Evolutionary conservation across 345 rosid genomes (phyloP).

Genomic region (Brassica nigra): DNA sequence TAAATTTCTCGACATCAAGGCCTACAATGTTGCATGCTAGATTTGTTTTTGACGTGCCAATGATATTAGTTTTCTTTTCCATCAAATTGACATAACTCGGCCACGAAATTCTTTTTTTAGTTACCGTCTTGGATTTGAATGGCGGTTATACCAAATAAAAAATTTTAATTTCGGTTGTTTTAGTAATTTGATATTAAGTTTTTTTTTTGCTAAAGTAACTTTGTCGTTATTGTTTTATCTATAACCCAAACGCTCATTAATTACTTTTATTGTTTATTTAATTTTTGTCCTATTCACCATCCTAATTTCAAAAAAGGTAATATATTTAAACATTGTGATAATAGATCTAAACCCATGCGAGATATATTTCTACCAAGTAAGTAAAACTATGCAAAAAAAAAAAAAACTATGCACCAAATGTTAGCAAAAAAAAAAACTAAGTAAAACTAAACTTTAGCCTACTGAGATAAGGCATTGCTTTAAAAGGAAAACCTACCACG

Average conservation of each 20-base stretch:
- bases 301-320: background rate
- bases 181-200: background rate
- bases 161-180: background rate
- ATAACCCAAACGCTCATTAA: background rate
- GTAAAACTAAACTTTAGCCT: conserved; percentile 11
- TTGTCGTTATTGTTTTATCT: background rate
- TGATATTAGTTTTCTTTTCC: background rate
- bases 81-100: background rate
- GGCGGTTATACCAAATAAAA: background rate
- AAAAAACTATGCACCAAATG: too few relatives aligned
- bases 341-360: background rate
- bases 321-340: background rate
- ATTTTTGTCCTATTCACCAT: background rate
- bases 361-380: background rate
- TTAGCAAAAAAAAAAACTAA: background rate
- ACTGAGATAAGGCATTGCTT: conserved; percentile 4
- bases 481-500: background rate
- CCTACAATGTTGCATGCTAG: background rate
- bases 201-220: background rate
- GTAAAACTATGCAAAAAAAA: too few relatives aligned
- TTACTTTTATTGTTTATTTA: background rate
- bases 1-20: too few relatives aligned
- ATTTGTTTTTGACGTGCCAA: background rate
- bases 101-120: background rate
- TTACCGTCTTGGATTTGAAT: background rate